These are phyloP conservation scores for Oenanthe javanica DNA, from an alignment of 140 eudicot genomes.

Conservation along the genomic window DNA sequence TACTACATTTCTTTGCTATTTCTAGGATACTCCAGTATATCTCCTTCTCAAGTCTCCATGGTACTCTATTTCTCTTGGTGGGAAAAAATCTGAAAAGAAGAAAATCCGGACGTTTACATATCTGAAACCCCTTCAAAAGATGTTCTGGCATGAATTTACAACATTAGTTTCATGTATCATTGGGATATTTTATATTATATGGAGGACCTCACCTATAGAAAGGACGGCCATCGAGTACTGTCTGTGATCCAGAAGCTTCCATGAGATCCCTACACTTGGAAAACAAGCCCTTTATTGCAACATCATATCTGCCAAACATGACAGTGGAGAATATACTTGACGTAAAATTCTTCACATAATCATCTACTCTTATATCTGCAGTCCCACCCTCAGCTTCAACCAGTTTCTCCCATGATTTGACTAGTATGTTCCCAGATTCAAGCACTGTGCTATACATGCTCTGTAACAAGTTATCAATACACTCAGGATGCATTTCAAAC, in stretches of 20 bases:
- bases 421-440: slow-evolving; percentile 17
- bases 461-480: not conserved
- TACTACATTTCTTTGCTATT: slow-evolving; percentile 7
- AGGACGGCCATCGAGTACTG: slow-evolving; percentile 11
- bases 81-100: not conserved
- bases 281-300: slow-evolving; percentile 12
- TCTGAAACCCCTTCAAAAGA: not conserved
- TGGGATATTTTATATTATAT: not conserved
- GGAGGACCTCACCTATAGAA: slow-evolving; percentile 15
- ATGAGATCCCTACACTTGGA: slow-evolving; percentile 12
- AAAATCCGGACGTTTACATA: not conserved
- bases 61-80: not conserved
- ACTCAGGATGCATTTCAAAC: not conserved
- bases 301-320: slow-evolving; percentile 28
- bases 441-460: slow-evolving; percentile 17
- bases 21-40: slow-evolving; percentile 8
- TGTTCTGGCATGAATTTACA: not conserved
- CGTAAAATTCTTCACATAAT: slow-evolving; percentile 22
- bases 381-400: slow-evolving; percentile 20
- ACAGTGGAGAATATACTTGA: slow-evolving; percentile 23
- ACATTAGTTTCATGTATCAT: not conserved
- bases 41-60: slow-evolving; percentile 4
- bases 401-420: slow-evolving; percentile 24
- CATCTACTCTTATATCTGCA: slow-evolving; percentile 27
- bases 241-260: slow-evolving; percentile 11